Base-by-base conservation (phyloP, 148 eudicot species). In the Vaccinium myrtillus region DNA sequence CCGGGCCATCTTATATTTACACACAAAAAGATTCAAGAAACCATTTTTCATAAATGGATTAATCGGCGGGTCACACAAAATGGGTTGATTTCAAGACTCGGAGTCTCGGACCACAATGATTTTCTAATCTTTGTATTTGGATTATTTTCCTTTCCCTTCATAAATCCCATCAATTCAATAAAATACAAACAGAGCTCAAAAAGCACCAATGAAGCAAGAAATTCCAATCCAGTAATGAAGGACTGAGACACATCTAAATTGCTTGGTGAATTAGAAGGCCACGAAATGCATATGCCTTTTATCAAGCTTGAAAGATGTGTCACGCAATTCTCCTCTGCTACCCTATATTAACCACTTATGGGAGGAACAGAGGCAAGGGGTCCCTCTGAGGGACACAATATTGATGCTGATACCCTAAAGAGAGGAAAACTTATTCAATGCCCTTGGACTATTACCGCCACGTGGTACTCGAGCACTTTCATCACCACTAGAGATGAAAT, bases 1-100 rank as follows among this genome's bases (percentile, higher is more conserved):
- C 21, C 25, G 11, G 8, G 19, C 21, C 25, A 61, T 23, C 25
- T 8, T 21, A 21, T 59, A 23, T 4, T 59, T 59, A 7, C 67
- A 3, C 4, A 56, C 15, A 56, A 7, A 61, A 21, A 21, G 8
- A 61, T 5, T 58, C 63, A 58, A 18, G 25, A 65, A 80, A 70
- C 81, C 86, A 43, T 78, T 84, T 85, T 67, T 59, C 78, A 88
- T 76, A 84, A 81, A 82, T 83, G 86, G 71, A 43, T 43, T 43
- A 43, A 43, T 43, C 46, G 0, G 6, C 46, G 6, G 46, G 46
- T 43, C 46, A 43, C 46, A 43, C 46, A 9, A 36, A 36, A 36
- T 36, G 2, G 15, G 25, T 67, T 25, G 36, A 67, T 10, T 67
- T 67, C 15, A 36, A 25, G 36, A 67, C 36, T 0, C 39, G 32